These are phyloP conservation scores for Arthrobotrys pseudoclavata DNA, from an alignment of 2,329 filamentous ascomycete species.

Conservation along the genomic window DNA sequence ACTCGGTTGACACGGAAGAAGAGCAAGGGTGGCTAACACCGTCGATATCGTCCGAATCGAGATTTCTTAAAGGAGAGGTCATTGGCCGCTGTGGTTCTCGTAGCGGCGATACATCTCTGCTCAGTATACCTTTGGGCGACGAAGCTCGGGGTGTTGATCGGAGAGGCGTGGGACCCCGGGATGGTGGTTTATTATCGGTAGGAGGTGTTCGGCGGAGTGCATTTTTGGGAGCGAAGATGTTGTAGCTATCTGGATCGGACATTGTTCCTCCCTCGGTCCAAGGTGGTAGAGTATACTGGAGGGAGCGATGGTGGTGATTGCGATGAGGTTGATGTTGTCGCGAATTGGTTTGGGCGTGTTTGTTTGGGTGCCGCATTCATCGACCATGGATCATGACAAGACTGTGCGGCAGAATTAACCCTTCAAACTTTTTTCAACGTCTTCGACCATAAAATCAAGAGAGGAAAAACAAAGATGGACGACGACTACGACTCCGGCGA, in stretches of 20 bases:
- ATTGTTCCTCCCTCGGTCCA: background rate
- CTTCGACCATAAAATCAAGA: background rate
- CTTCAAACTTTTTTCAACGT: slow-evolving; percentile 13
- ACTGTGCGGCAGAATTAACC: slow-evolving; percentile 7
- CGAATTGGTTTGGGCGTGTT: slow-evolving; percentile 27
- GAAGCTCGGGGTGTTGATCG: slow-evolving; percentile 9
- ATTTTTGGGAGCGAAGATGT: slow-evolving; percentile 43
- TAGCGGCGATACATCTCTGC: slow-evolving; percentile 18
- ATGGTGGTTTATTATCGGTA: background rate
- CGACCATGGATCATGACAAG: background rate
- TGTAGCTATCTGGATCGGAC: slow-evolving; percentile 40
- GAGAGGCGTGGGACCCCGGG: slow-evolving; percentile 28
- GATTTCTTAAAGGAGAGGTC: slow-evolving; percentile 44
- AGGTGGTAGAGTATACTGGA: background rate
- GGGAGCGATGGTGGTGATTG: background rate
- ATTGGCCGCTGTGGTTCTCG: slow-evolving; percentile 31
- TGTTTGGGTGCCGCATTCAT: slow-evolving; percentile 50
- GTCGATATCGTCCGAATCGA: slow-evolving; percentile 17
- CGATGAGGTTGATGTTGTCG: slow-evolving; percentile 22
- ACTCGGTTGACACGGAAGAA: background rate
- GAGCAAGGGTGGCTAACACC: slow-evolving; percentile 11
- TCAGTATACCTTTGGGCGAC: background rate
- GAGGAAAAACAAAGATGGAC: slow-evolving; percentile 33
- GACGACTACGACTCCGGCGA: slow-evolving; percentile 60
- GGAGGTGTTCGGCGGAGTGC: slow-evolving; percentile 47